Base-by-base conservation (phyloP, 768 basidiomycete genomes). In the Calocera cornea region DNA sequence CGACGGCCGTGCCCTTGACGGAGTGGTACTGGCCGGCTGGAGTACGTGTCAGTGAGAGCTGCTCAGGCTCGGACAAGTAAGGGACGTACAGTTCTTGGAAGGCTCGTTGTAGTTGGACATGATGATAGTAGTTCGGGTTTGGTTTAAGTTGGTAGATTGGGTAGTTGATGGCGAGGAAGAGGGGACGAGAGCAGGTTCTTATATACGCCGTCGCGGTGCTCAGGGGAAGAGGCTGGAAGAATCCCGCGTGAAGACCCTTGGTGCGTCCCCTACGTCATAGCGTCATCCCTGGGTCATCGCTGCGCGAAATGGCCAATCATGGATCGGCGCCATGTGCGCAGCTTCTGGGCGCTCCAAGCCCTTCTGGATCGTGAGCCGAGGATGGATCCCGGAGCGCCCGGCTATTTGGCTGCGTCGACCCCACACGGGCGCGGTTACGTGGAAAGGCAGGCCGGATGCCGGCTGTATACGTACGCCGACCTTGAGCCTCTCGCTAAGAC, bases 1-100 rank as follows among this genome's bases (percentile, higher is more conserved):
- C 71, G 68, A 72, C 71, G 64, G 69, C 50, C 65, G 69, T 70
- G 22, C 71, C 71, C 70, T 71, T 69, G 69, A 70, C 34, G 67
- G 69, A 69, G 70, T 71, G 70, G 66, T 69, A 69, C 38, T 71
- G 65, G 41, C 70, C 70, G 64, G 69, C 54, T 50, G 66, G 17
- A 33, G 27, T 2, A 19, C 24, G 31, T 5, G 54, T 60, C 54
- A 60, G 31, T 60, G 5, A 7, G 2, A 11, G 54, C 31, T 27
- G 31, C 44, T 47, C 54, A 60, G 27, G 31, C 19, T 47, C 44
- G 54, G 10, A 19, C 5, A 31, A 27, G 31, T 2, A 16, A 10
- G 27, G 22, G 31, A 60, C 54, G 31, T 60, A 60, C 54, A 60
- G 27, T 60, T 66, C 69, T 70, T 69, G 34, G 60, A 47, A 38